Evolutionary conservation across 495 filamentous ascomycete genomes (phyloP).

Genomic region (Penicillium psychrofluorescens): DNA sequence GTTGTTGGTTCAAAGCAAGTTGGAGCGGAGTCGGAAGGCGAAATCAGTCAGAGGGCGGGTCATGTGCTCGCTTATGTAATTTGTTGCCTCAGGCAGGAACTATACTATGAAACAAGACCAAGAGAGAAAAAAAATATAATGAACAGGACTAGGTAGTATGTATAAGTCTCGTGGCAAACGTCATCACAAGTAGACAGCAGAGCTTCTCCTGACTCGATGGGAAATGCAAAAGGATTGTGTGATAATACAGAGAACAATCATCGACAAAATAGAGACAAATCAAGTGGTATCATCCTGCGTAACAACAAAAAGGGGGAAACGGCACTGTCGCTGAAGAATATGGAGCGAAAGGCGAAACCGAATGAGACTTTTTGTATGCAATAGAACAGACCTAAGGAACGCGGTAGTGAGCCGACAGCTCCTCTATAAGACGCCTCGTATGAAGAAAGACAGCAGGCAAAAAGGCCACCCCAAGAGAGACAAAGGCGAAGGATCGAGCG

Average conservation of each 20-base stretch:
- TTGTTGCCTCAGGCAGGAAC: constrained; percentile 12
- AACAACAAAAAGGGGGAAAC: constrained; percentile 7
- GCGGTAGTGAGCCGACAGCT: constrained; percentile 13
- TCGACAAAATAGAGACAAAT: constrained; percentile 20
- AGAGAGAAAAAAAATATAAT: constrained; percentile 1
- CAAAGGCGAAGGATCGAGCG: background rate
- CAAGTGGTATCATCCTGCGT: constrained; percentile 37
- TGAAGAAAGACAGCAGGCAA: constrained; percentile 1
- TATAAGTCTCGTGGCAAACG: too few relatives aligned
- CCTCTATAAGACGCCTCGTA: constrained; percentile 24
- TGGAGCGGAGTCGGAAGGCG: constrained; percentile 30
- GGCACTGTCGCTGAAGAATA: constrained; percentile 14
- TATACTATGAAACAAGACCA: background rate
- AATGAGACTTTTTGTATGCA: constrained; percentile 22
- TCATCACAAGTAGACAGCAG: too few relatives aligned
- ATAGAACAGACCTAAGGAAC: constrained; percentile 16
- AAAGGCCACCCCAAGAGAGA: background rate
- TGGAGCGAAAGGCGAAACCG: constrained; percentile 12
- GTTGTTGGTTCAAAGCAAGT: constrained; percentile 19
- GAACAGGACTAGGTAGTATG: background rate
- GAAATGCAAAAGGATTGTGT: constrained; percentile 5
- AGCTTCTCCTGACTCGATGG: background rate
- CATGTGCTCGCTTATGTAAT: constrained; percentile 35
- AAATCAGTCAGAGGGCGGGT: constrained; percentile 36
- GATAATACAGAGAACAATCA: constrained; percentile 20